Conservation (phyloP, 2,329 filamentous ascomycete species). For the Fusarium sp. region DNA sequence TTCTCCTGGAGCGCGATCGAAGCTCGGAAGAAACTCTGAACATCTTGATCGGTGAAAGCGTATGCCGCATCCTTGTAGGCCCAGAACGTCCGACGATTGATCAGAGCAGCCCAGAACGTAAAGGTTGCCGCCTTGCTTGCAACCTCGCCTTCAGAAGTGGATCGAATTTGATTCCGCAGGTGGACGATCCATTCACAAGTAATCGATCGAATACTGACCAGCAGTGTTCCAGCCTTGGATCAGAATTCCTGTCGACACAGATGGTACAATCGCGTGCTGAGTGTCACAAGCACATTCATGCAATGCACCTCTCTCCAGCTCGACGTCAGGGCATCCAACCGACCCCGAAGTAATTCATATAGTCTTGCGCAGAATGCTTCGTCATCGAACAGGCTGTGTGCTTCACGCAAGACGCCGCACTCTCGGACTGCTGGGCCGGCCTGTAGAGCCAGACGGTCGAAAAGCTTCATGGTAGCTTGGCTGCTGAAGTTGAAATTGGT, state of each 20-base stretch:
- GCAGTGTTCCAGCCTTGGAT: constrained; percentile 42
- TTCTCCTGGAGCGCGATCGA: constrained; percentile 45
- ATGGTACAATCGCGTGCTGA: constrained; percentile 55
- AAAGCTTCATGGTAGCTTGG: constrained; percentile 57
- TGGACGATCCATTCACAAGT: constrained; percentile 59
- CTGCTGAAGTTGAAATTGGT: constrained; percentile 68
- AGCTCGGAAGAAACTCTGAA: constrained; percentile 32
- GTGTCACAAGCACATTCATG: constrained; percentile 66
- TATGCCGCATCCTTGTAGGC: background rate
- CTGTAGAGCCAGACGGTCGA: constrained; percentile 63
- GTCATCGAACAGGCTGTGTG: constrained; percentile 63
- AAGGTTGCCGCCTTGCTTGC: constrained; percentile 50
- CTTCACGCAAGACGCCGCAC: constrained; percentile 51
- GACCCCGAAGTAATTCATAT: constrained; percentile 54
- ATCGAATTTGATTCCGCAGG: constrained; percentile 57
- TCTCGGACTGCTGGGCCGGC: constrained; percentile 56
- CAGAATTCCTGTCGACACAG: constrained; percentile 13
- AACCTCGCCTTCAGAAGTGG: constrained; percentile 46
- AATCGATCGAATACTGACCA: constrained; percentile 54
- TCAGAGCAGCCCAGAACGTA: constrained; percentile 62
- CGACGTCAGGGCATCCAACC: constrained; percentile 56
- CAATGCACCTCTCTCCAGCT: constrained; percentile 66
- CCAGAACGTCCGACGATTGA: constrained; percentile 58
- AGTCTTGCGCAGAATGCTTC: constrained; percentile 59
- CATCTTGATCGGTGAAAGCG: background rate